These are phyloP conservation scores for Handroanthus guayacan DNA, from an alignment of 257 asterid genomes.

Conservation along the genomic window DNA sequence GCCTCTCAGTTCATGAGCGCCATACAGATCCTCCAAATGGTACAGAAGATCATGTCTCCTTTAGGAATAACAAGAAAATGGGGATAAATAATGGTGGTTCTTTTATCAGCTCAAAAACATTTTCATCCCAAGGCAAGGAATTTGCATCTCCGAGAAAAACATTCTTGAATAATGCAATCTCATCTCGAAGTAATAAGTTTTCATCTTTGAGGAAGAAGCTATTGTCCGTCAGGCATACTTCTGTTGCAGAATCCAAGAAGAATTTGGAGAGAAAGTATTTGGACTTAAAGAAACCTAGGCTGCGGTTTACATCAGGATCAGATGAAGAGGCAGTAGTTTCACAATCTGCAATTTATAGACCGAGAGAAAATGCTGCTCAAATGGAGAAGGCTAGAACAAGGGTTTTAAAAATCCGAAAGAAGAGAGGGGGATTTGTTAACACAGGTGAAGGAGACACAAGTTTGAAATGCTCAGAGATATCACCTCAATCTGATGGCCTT, in stretches of 20 bases:
- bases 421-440: slow-evolving; percentile 37
- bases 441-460: slow-evolving; percentile 38
- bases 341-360: slow-evolving; percentile 41
- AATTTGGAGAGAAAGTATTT: slow-evolving; percentile 46
- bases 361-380: slow-evolving; percentile 32
- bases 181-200: slow-evolving; percentile 53
- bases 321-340: slow-evolving; percentile 50
- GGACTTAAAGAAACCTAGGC: slow-evolving; percentile 46
- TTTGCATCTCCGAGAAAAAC: slow-evolving; percentile 45
- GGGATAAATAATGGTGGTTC: slow-evolving; percentile 40
- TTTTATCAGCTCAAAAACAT: slow-evolving; percentile 38
- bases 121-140: slow-evolving; percentile 47
- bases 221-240: slow-evolving; percentile 45
- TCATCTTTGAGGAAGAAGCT: slow-evolving; percentile 61
- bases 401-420: slow-evolving; percentile 46
- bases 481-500: slow-evolving; percentile 41
- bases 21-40: slow-evolving; percentile 34
- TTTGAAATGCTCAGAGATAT: slow-evolving; percentile 41
- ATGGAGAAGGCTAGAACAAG: slow-evolving; percentile 41
- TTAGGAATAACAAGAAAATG: slow-evolving; percentile 42
- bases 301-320: slow-evolving; percentile 40
- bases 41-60: slow-evolving; percentile 40
- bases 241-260: slow-evolving; percentile 46
- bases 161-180: slow-evolving; percentile 40
- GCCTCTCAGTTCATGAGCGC: slow-evolving; percentile 32